These are phyloP conservation scores for Lenzites betulinus DNA, from an alignment of 768 basidiomycete species.

Conservation along the genomic window DNA sequence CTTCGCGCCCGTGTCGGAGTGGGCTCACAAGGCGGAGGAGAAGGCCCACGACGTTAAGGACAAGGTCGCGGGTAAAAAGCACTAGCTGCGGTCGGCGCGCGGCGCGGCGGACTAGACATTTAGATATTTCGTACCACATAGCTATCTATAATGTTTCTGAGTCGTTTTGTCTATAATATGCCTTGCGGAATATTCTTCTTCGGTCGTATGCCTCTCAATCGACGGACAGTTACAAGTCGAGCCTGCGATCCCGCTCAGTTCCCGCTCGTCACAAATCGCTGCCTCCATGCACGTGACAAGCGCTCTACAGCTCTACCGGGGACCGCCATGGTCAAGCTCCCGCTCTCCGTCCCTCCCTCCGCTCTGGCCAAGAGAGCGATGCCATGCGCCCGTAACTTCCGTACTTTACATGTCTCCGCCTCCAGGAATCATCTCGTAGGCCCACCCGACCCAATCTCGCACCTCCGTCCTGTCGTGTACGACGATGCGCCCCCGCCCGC, in stretches of 20 bases:
- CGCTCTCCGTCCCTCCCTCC: slow-evolving; percentile 5
- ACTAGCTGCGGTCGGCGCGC: neutral
- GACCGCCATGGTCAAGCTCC: slow-evolving; percentile 21
- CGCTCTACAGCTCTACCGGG: slow-evolving; percentile 9
- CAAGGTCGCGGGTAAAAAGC: slow-evolving; percentile 14
- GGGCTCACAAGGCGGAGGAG: slow-evolving; percentile 18
- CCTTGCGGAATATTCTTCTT: neutral
- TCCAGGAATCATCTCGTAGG: slow-evolving; percentile 49
- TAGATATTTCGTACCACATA: slow-evolving; percentile 14
- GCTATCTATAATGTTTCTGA: slow-evolving; percentile 16
- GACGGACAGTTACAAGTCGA: neutral
- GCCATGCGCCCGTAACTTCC: neutral
- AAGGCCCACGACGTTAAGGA: slow-evolving; percentile 11
- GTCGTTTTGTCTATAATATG: slow-evolving; percentile 10
- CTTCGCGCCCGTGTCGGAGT: slow-evolving; percentile 26
- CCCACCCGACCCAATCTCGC: slow-evolving; percentile 75
- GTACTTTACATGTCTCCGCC: slow-evolving; percentile 20
- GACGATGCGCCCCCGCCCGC: slow-evolving; percentile 51
- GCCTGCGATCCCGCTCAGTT: neutral
- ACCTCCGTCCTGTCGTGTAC: slow-evolving; percentile 80
- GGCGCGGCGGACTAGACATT: slow-evolving; percentile 3
- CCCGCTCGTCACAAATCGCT: neutral
- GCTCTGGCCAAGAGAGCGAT: neutral
- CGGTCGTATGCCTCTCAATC: neutral
- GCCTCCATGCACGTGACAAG: slow-evolving; percentile 4